Evolutionary conservation across 2,329 filamentous ascomycete genomes (phyloP), one percentile per base, ranked within the genome.

Genomic region (Alternaria sp.): DNA sequence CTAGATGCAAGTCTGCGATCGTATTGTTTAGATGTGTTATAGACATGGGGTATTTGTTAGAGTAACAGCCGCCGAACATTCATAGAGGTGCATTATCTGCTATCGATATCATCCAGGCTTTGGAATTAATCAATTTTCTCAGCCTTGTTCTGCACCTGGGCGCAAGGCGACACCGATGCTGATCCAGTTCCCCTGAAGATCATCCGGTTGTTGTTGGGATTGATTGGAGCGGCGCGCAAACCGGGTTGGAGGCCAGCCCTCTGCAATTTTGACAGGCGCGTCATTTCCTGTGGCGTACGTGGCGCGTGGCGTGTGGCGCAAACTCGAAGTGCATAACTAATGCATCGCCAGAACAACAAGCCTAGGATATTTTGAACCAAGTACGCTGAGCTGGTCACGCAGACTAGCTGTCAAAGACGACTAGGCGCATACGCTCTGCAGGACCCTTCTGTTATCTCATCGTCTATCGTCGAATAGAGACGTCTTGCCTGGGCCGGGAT

Each of bases 131-230:
- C n/a, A 34, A 20, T 12, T 6, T 18, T 25, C 44, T 27, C 54
- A 45, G 59, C 53, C 58, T 41, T 57, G 30, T 57, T 32, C 20
- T 34, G 32, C 34, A 52, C 12, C 16, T 27, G 12, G 32, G 32
- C 32, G 34, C 46, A 40, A 52, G 34, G 34, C 49, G 14, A 30
- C 49, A 27, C 27, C 32, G 27, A 48, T 16, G 38, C 28, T 6
- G 32, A 27, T 54, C 59, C 40, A 43, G 40, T 43, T 43, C 18
- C 60, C 59, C 62, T 64, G 62, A 59, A 57, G 56, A 64, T 64
- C 59, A 43, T 18, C 36, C 44, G 53, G 54, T 22, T 20, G 38
- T 9, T 25, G 51, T 43, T 41, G 44, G 38, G 48, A 51, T 4
- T 51, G 52, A 51, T 51, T 62, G 48, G 60, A 45, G 59, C 51